Base-by-base conservation (phyloP, 176 grass and related monocot genomes). In the Rhipidocladum racemiflorum region DNA sequence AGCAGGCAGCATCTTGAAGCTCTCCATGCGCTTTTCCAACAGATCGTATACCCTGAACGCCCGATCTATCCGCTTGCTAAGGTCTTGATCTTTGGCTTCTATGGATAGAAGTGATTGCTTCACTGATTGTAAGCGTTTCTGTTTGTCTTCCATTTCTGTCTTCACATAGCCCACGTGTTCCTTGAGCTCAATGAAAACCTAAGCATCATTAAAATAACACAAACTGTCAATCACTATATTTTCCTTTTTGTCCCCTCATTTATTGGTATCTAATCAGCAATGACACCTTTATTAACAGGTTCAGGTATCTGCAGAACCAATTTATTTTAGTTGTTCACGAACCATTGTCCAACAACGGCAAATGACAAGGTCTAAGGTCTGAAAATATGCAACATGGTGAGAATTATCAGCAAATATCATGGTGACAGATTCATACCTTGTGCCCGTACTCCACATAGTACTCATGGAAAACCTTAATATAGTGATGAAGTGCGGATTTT, bases 361-460 rank as follows among this genome's bases (percentile, higher is more conserved):
- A 11, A 72, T 50, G 60, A 28, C 38, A 84, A 36, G 24, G 10
- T 72, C 49, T 78, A 64, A 65, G 35, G 40, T 35, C 36, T 46
- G 14, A 32, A 86, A 54, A 7, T 56, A 57, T 42, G 36, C 14
- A 66, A 81, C 38, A 57, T 32, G 0, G 70, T 29, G 51, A 61
- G 38, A 36, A 49, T 10, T 66, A 20, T 65, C 35, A 48, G 39
- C 43, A 85, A 44, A 64, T 38, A 76, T 38, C 25, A 63, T 56
- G 6, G 65, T 38, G 56, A 36, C 12, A 76, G 32, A 35, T 74
- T 43, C 16, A 48, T 93, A 95, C 96, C 92, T 98, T 98, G 68
- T 98, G 96, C 20, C 90, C 96, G 23, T 95, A 98, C 85, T 98
- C 90, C 8, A 98, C 96, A 88, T 98, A 95, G 74, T 95, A 89